Percentiles rank a stretch among this genome's conserved stretches.
Evolutionary conservation across 768 basidiomycete species (phyloP).

Genomic region (Lactifluus pinguis): DNA sequence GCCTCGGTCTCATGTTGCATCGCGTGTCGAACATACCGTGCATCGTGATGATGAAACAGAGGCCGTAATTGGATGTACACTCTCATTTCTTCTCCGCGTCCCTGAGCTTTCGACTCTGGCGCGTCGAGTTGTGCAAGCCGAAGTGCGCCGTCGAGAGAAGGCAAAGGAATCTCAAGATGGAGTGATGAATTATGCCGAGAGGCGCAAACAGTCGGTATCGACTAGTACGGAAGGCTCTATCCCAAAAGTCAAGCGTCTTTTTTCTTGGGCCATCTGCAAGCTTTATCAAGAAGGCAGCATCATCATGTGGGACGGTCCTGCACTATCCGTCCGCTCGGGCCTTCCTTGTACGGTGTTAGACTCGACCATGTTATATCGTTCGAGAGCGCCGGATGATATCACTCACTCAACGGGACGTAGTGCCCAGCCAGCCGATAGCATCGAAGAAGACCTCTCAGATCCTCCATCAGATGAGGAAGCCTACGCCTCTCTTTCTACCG

Average conservation of each 20-base stretch:
- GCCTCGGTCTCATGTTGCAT: not conserved
- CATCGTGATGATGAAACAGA: not conserved
- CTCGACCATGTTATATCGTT: constrained; percentile 40
- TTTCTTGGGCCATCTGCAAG: constrained; percentile 53
- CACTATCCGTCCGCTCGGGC: constrained; percentile 27
- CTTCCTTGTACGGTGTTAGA: constrained; percentile 7
- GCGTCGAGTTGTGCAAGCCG: constrained; percentile 52
- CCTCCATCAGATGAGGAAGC: constrained; percentile 52
- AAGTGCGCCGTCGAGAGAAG: constrained; percentile 43
- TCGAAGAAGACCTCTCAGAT: constrained; percentile 48
- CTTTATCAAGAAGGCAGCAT: constrained; percentile 66
- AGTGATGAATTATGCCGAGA: constrained; percentile 23
- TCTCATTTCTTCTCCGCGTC: constrained; percentile 70
- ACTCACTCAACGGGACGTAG: constrained; percentile 1
- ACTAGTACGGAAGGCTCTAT: not conserved
- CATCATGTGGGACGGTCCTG: constrained; percentile 62
- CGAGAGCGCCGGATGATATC: constrained; percentile 21
- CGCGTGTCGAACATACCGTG: not conserved
- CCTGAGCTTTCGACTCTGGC: constrained; percentile 63
- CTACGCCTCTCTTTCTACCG: constrained; percentile 52
- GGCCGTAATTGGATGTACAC: constrained; percentile 35
- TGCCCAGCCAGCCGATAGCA: constrained; percentile 31
- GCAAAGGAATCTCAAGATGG: constrained; percentile 35
- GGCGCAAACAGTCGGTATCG: not conserved
- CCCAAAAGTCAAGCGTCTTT: constrained; percentile 57